Evolutionary conservation across 306 rosid genomes (phyloP).

Genomic region (Fragaria iinumae): DNA sequence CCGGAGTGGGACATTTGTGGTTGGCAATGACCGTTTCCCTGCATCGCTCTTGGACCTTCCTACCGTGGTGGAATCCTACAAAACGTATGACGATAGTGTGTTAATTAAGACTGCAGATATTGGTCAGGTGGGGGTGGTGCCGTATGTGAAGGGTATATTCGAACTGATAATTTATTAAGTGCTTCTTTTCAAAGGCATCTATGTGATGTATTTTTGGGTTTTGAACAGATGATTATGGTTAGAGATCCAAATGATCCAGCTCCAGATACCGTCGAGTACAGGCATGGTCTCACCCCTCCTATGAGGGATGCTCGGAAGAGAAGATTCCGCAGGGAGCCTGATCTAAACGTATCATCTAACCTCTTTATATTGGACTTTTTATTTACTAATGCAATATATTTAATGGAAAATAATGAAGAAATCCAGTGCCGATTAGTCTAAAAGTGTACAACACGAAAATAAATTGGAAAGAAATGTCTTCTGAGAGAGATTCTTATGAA

Average conservation of each 20-base stretch:
- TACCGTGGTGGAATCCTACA: constrained; percentile 70
- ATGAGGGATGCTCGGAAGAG: constrained; percentile 96
- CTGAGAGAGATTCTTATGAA: not conserved
- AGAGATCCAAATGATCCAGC: constrained; percentile 55
- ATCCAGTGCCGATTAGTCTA: not conserved
- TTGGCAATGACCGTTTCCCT: constrained; percentile 69
- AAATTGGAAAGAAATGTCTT: not conserved
- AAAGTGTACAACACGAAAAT: not conserved
- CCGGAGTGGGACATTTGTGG: constrained; percentile 50
- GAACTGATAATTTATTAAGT: not conserved
- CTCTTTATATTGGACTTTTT: constrained; percentile 7
- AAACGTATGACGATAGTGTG: constrained; percentile 80
- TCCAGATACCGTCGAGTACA: constrained; percentile 67
- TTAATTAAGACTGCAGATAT: constrained; percentile 71
- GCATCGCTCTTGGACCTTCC: constrained; percentile 90
- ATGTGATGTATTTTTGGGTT: not conserved
- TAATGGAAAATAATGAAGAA: not conserved
- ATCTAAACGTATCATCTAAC: constrained; percentile 59
- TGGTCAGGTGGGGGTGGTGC: constrained; percentile 49
- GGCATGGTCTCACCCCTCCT: constrained; percentile 96
- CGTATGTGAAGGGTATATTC: not conserved
- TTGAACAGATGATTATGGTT: constrained; percentile 66
- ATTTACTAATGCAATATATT: not conserved
- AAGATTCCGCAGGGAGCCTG: constrained; percentile 92
- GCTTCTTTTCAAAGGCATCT: constrained; percentile 17